These are phyloP conservation scores for Botrytis byssoidea DNA, from an alignment of 2,329 filamentous ascomycete genomes.

Conservation along the genomic window DNA sequence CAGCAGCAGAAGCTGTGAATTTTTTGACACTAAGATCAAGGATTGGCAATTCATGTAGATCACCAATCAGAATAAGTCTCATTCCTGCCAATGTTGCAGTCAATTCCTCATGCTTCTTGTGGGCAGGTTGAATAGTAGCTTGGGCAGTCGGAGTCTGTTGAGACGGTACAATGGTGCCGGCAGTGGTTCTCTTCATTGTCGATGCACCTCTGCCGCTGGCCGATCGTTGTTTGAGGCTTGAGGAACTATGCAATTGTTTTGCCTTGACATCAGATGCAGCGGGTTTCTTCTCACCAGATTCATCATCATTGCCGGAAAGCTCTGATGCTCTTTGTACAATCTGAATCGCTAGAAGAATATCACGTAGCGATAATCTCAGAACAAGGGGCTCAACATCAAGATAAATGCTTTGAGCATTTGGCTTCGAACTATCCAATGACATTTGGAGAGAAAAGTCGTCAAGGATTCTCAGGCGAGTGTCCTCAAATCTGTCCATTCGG, in stretches of 20 bases:
- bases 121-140: slow-evolving; percentile 40
- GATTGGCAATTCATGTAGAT: slow-evolving; percentile 91
- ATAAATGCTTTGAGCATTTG: slow-evolving; percentile 72
- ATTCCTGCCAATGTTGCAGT: slow-evolving; percentile 85
- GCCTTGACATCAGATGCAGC: slow-evolving; percentile 53
- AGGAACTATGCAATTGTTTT: slow-evolving; percentile 46
- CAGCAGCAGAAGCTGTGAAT: slow-evolving; percentile 78
- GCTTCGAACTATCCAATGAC: slow-evolving; percentile 71
- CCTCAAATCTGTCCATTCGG: slow-evolving; percentile 97
- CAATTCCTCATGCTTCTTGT: slow-evolving; percentile 67
- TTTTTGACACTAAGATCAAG: slow-evolving; percentile 91
- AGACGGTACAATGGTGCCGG: slow-evolving; percentile 39
- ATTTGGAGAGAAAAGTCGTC: slow-evolving; percentile 94
- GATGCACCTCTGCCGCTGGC: slow-evolving; percentile 57
- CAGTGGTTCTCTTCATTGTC: slow-evolving; percentile 47
- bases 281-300: slow-evolving; percentile 44
- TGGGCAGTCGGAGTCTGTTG: slow-evolving; percentile 14
- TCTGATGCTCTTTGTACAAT: slow-evolving; percentile 90
- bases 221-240: slow-evolving; percentile 53
- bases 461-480: slow-evolving; percentile 82
- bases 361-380: slow-evolving; percentile 82
- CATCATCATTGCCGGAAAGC: slow-evolving; percentile 65
- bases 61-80: slow-evolving; percentile 89
- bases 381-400: slow-evolving; percentile 90
- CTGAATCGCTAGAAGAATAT: slow-evolving; percentile 91